Base-by-base conservation (phyloP, 2,329 filamentous ascomycete species). In the Fusarium bulbicola region DNA sequence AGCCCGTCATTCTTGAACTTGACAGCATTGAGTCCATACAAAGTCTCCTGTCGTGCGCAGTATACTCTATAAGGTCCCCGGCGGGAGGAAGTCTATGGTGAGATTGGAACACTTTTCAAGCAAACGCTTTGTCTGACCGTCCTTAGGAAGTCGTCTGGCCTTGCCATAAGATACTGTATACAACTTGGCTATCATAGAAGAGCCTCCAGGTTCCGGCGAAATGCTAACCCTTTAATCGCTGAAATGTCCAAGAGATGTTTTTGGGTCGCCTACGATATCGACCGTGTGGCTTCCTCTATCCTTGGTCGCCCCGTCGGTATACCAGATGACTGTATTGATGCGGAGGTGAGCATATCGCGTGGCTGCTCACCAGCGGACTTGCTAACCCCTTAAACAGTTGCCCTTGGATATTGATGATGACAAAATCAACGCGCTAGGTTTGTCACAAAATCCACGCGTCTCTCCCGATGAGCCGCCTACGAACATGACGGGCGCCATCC, bases 401-500 rank as follows among this genome's bases (percentile, higher is more conserved):
- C 70, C 70, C 5, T 26, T 73, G 21, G 68, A 73, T 36, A 73
- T 73, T 13, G 63, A 73, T 6, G 70, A 73, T 10, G 70, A 72
- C 8, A 62, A 69, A 30, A 72, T 72, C 28, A 72, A 70, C 36
- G 65, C 67, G 1, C 45, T 72, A 2, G 70, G 70, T 1, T 20
- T 72, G 3, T 43, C 63, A 11, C 52, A 72, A 24, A 66, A 62
- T 16, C 67, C 70, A 5, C 59, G 70, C 24, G 26, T 28, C 5
- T 71, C 67, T 14, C 28, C 39, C 13, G 58, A 52, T 21, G 70
- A 72, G 15, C 74, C 76, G 1, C 75, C 74, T 1, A 81, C 79
- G 4, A 68, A 61, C 7, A 80, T 81, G 77, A 79, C 79, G 1
- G 76, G 75, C 1, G 79, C 78, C 7, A 74, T 81, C 9, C 79